phyloP scores from a whole-genome alignment of 345 rosid species.

The Barbarea vulgaris region DNA sequence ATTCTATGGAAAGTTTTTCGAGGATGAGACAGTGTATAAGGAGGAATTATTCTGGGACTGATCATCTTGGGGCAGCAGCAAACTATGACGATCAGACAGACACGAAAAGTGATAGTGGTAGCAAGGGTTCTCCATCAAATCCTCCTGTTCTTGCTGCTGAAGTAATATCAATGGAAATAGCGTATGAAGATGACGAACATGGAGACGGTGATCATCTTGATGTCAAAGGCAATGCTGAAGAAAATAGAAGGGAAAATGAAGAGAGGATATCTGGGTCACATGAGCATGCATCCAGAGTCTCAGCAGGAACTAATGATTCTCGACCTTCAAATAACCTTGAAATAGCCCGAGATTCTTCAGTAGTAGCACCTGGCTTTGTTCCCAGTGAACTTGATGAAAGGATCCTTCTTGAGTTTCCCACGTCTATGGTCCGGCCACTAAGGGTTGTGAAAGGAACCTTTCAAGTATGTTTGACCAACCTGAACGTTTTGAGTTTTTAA shows the following conservation, averaged over 20 bases:
- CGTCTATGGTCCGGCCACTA: conserved; percentile 94
- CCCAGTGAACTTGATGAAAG: conserved; percentile 91
- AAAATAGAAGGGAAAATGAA: conserved; percentile 49
- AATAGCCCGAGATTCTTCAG: conserved; percentile 56
- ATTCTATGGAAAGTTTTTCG: conserved; percentile 90
- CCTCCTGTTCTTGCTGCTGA: conserved; percentile 83
- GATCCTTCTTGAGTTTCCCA: conserved; percentile 85
- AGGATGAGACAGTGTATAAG: conserved; percentile 94
- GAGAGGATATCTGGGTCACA: conserved; percentile 50
- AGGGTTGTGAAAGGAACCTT: conserved; percentile 86
- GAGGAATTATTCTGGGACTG: conserved; percentile 75
- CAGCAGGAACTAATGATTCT: conserved; percentile 53
- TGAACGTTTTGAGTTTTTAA: conserved; percentile 17
- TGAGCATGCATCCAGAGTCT: conserved; percentile 53
- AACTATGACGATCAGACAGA: conserved; percentile 68
- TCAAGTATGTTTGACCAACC: conserved; percentile 63
- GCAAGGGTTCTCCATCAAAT: conserved; percentile 56
- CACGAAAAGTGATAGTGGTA: conserved; percentile 47
- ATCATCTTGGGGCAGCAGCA: conserved; percentile 97
- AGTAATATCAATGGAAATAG: conserved; percentile 73
- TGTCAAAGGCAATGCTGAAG: conserved; percentile 48
- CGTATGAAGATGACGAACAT: conserved; percentile 83
- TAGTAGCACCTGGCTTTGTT: conserved; percentile 78
- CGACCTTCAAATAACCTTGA: conserved; percentile 56
- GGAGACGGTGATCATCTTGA: conserved; percentile 62